A percentile compares a stretch with the other conserved stretches of the same genome.
Conservation (phyloP, 1,284 basidiomycete genomes). For the Stygiomarasmius scandens region DNA sequence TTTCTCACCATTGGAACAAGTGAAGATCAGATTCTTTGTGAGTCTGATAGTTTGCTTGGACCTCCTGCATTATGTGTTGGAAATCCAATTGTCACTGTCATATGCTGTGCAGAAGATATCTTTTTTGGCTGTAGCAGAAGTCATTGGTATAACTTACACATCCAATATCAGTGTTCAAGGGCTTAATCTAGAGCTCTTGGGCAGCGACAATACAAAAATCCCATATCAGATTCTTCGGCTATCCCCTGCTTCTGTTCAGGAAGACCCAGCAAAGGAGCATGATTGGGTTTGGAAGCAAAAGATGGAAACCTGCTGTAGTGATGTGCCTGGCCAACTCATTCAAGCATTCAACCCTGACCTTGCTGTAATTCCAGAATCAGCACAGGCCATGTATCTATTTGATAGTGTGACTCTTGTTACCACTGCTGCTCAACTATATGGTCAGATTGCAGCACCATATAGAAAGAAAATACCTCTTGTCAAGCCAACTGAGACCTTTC, state of each 20-base stretch:
- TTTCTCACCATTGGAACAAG: not conserved
- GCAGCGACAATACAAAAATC: slow-evolving; percentile 9
- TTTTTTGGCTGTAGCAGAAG: slow-evolving; percentile 21
- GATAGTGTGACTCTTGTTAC: no score
- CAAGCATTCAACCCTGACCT: no score
- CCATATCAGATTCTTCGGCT: slow-evolving; percentile 15
- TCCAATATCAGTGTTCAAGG: slow-evolving; percentile 3
- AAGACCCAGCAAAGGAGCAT: not conserved
- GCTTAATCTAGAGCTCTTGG: slow-evolving; percentile 11
- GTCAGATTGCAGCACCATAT: no score
- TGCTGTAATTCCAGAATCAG: no score
- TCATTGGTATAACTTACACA: slow-evolving; percentile 16
- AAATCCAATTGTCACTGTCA: slow-evolving; percentile 17
- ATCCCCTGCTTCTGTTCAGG: not conserved
- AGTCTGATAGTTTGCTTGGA: not conserved
- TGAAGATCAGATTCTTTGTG: not conserved
- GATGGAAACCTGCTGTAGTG: no score
- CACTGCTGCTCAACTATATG: no score
- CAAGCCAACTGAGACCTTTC: no score
- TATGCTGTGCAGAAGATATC: slow-evolving; percentile 17
- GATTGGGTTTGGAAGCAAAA: not conserved
- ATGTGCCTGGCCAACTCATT: no score
- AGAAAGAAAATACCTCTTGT: no score
- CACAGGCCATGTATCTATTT: no score
- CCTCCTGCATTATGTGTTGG: not conserved